Conservation (phyloP, 177 flowering plant species). For the Vitis hybrid region DNA sequence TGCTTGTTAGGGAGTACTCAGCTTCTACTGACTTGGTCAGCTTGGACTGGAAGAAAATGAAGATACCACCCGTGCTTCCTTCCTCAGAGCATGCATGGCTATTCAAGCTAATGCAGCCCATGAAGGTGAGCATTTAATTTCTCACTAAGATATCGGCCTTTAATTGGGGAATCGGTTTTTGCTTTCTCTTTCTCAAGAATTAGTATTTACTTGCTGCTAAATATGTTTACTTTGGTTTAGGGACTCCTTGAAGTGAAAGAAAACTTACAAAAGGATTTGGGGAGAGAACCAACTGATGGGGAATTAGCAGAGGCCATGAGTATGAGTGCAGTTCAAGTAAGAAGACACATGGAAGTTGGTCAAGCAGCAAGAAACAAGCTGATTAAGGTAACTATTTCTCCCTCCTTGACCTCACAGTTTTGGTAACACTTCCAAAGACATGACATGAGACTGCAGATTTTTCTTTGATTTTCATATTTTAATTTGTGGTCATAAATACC, state of each 20-base stretch:
- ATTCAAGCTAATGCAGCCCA: conserved; percentile 87
- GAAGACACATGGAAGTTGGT: conserved; percentile 67
- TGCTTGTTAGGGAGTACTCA: conserved; percentile 77
- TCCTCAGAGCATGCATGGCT: conserved; percentile 82
- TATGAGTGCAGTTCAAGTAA: conserved; percentile 43
- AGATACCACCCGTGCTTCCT: conserved; percentile 92
- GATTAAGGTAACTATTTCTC: conserved; percentile 59
- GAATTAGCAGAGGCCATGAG: conserved; percentile 72
- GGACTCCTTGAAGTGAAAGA: conserved; percentile 63
- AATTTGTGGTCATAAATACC: too few species aligned
- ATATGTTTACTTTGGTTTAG: conserved; percentile 28
- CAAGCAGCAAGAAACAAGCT: conserved; percentile 90
- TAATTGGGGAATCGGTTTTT: not conserved
- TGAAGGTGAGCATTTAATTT: conserved; percentile 61
- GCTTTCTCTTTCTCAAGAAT: not conserved
- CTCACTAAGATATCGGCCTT: not conserved
- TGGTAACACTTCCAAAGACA: too few species aligned
- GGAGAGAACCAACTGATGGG: conserved; percentile 63
- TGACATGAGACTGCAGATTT: too few species aligned
- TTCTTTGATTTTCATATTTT: too few species aligned
- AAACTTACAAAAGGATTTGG: conserved; percentile 40
- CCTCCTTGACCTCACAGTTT: too few species aligned
- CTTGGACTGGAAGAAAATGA: conserved; percentile 96
- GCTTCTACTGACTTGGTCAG: conserved; percentile 63
- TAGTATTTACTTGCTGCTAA: conserved; percentile 5